Evolutionary conservation across 1,284 basidiomycete species (phyloP).

Genomic region (Cryptococcus neoformans): DNA sequence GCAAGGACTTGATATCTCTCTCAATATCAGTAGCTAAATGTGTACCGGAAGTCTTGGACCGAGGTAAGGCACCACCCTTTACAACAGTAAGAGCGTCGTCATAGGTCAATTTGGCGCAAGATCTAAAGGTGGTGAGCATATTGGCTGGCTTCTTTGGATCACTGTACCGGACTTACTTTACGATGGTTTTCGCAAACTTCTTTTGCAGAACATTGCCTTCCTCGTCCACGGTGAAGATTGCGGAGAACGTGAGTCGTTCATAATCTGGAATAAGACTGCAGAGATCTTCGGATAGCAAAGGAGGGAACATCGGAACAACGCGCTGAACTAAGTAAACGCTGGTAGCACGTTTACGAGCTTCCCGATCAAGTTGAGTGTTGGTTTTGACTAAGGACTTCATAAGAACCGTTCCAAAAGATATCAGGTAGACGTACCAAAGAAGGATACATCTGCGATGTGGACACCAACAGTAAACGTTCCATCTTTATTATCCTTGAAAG

Average conservation of each 20-base stretch:
- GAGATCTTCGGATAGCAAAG: conserved; percentile 81
- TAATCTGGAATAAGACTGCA: conserved; percentile 85
- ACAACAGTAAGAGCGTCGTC: conserved; percentile 75
- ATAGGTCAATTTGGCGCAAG: conserved; percentile 82
- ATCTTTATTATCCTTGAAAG: conserved; percentile 81
- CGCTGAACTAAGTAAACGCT: conserved; percentile 96
- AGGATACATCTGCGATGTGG: conserved; percentile 93
- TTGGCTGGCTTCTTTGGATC: background rate
- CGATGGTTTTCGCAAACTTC: conserved; percentile 89
- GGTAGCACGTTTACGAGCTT: conserved; percentile 94
- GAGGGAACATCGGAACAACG: conserved; percentile 94
- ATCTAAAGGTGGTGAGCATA: conserved; percentile 53
- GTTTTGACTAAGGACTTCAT: conserved; percentile 62
- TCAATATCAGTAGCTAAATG: conserved; percentile 62
- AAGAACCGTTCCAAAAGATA: background rate
- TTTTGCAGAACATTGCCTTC: conserved; percentile 80
- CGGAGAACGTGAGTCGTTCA: conserved; percentile 87
- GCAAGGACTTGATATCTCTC: conserved; percentile 69
- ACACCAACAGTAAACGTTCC: conserved; percentile 88
- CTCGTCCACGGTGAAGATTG: conserved; percentile 78
- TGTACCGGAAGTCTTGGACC: conserved; percentile 57
- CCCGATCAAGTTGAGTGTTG: conserved; percentile 93
- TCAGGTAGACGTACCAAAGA: conserved; percentile 58
- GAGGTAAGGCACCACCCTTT: conserved; percentile 63
- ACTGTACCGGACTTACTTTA: conserved; percentile 60